Evolutionary conservation across 176 grass and related monocot species (phyloP).

Genomic region (Oryza glumipatula): DNA sequence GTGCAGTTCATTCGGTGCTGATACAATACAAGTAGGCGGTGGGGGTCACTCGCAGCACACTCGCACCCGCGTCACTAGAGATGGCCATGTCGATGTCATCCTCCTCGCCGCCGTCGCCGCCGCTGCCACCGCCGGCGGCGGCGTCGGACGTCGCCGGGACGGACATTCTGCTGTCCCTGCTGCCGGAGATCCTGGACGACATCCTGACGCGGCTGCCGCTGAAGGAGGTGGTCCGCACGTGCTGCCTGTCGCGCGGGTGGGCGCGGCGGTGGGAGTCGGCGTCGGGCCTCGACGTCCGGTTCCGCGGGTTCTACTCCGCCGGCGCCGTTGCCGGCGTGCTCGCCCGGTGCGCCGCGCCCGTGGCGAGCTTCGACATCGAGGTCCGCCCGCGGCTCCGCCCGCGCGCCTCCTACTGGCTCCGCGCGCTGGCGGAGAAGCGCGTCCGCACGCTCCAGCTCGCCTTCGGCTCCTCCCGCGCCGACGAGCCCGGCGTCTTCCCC

Average conservation of each 20-base stretch:
- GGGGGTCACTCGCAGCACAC: too few relatives aligned
- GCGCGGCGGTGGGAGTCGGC: slow-evolving; percentile 19
- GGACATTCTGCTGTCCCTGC: not conserved
- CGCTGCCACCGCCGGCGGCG: too few relatives aligned
- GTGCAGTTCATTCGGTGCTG: not conserved
- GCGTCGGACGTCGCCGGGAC: not conserved
- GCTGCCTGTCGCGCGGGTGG: not conserved
- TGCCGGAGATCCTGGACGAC: not conserved
- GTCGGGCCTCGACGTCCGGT: not conserved
- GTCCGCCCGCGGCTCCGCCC: not conserved
- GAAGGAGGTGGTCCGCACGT: not conserved
- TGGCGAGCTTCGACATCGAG: not conserved
- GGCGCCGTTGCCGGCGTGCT: not conserved
- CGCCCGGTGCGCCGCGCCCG: not conserved
- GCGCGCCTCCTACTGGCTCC: not conserved
- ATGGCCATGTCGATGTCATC: not conserved
- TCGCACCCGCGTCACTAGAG: too few relatives aligned
- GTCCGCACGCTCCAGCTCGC: not conserved
- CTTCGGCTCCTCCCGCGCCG: not conserved
- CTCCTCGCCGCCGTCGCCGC: not conserved
- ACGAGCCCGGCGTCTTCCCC: too few relatives aligned
- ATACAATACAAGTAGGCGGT: too few relatives aligned
- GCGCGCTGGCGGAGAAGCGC: not conserved
- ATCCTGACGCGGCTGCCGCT: not conserved
- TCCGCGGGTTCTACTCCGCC: not conserved